A percentile compares a stretch with the other conserved stretches of the same genome.
Evolutionary conservation across 2,329 filamentous ascomycete species (phyloP).

Genomic region (Thelonectria discophora): DNA sequence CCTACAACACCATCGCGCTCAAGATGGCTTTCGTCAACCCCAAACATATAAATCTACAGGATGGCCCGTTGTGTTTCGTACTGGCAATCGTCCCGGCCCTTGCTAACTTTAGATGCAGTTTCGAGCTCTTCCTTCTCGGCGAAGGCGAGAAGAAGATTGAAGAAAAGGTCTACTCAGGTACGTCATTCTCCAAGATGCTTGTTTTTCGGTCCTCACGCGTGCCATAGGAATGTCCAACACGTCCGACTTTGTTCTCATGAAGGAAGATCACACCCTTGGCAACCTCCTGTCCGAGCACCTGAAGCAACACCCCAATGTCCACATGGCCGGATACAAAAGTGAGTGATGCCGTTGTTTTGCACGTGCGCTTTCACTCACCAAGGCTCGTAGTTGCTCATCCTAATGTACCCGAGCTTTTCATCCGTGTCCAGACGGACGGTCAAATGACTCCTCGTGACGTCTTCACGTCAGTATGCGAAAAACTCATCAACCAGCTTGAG

Average conservation of each 20-base stretch:
- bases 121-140: constrained; percentile 89
- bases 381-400: constrained; percentile 60
- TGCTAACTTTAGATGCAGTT: constrained; percentile 62
- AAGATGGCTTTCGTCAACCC: constrained; percentile 50
- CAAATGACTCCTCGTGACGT: constrained; percentile 88
- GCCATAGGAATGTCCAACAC: constrained; percentile 81
- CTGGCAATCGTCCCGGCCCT: neutral
- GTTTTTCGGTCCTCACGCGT: constrained; percentile 10
- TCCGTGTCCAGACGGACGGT: constrained; percentile 94
- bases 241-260: constrained; percentile 94
- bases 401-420: constrained; percentile 68
- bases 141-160: constrained; percentile 95
- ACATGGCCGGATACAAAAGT: constrained; percentile 94
- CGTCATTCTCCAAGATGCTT: constrained; percentile 45
- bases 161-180: constrained; percentile 88
- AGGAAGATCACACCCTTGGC: constrained; percentile 95
- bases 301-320: constrained; percentile 82
- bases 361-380: constrained; percentile 18
- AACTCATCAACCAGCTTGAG: constrained; percentile 82
- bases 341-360: constrained; percentile 38
- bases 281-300: constrained; percentile 90
- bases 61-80: constrained; percentile 47
- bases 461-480: constrained; percentile 80
- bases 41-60: constrained; percentile 52
- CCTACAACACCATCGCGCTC: constrained; percentile 5